Evolutionary conservation across 2,329 filamentous ascomycete genomes (phyloP).

Genomic region (Cladosporium austrohemisphaericum): DNA sequence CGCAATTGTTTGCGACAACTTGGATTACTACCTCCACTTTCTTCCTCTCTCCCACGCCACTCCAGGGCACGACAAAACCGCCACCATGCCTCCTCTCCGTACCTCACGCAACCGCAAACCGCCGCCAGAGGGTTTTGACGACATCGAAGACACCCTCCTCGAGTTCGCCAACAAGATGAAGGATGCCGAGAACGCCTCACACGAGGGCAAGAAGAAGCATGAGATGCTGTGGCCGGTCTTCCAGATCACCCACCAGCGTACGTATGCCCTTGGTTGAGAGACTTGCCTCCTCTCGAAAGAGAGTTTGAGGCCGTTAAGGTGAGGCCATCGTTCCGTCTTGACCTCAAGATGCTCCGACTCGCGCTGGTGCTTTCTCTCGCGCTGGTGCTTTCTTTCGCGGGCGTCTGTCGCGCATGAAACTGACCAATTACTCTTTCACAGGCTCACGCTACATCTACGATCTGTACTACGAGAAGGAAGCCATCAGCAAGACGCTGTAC

Average conservation of each 20-base stretch:
- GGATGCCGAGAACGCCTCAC: slow-evolving; percentile 85
- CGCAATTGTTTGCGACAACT: slow-evolving; percentile 9
- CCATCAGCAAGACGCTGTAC: slow-evolving; percentile 86
- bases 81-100: slow-evolving; percentile 70
- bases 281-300: neutral
- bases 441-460: slow-evolving; percentile 89
- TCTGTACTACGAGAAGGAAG: slow-evolving; percentile 95
- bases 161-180: slow-evolving; percentile 91
- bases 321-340: slow-evolving; percentile 29
- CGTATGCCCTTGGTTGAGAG: slow-evolving; percentile 28
- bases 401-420: neutral
- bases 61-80: neutral
- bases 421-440: slow-evolving; percentile 24
- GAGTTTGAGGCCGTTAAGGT: slow-evolving; percentile 28
- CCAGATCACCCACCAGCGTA: slow-evolving; percentile 90
- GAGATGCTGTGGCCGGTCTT: slow-evolving; percentile 97
- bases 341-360: slow-evolving; percentile 19
- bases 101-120: slow-evolving; percentile 74
- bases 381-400: slow-evolving; percentile 11
- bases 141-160: slow-evolving; percentile 81
- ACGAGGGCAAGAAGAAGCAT: slow-evolving; percentile 76
- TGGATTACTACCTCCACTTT: neutral
- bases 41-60: neutral
- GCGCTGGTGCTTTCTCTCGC: slow-evolving; percentile 12
- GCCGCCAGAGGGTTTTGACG: slow-evolving; percentile 79